Evolutionary conservation across 805 yeast genomes (phyloP), one percentile per base, ranked within the genome.

Genomic region (Blastobotrys peoriensis): DNA sequence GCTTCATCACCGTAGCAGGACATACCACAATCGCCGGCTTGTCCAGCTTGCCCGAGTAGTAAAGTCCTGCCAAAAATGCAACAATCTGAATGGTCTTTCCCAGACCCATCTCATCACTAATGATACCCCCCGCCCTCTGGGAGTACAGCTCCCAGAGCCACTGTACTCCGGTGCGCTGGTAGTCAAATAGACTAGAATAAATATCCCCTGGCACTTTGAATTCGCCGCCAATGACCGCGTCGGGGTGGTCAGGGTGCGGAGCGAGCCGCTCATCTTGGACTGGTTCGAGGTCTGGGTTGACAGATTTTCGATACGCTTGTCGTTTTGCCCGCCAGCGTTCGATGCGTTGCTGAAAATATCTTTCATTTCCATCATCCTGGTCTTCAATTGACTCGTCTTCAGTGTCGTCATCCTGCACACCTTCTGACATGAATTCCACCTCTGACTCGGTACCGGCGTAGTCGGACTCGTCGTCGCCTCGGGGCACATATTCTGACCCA

Each of bases 61-160:
- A 96, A 33, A 93, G 68, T 0, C 95, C 93, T 0, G 98, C 97
- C 5, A 93, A 58, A 61, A 91, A 93, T 1, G 97, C 79, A 36
- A 88, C 87, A 5, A 93, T 76, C 60, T 93, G 98, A 41, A 93
- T 83, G 0, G 98, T 93, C 59, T 93, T 93, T 2, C 98, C 98
- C 15, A 93, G 66, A 0, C 98, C 98, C 98, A 93, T 93, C 62
- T 93, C 98, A 64, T 93, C 98, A 20, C 98, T 97, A 34, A 93
- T 74, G 18, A 93, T 93, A 0, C 98, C 98, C 2, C 98, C 98
- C 2, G 89, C 83, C 40, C 77, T 79, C 61, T 93, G 98, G 17
- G 79, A 73, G 56, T 85, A 82, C n/a, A 93, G 68, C 59, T 93
- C 98, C 82, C 94, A 89, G 2, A 93, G 74, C 98, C 98, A 91